Percentiles rank a stretch among this genome's conserved stretches.
Evolutionary conservation across 768 basidiomycete genomes (phyloP).

Genomic region (Astraeus odoratus): DNA sequence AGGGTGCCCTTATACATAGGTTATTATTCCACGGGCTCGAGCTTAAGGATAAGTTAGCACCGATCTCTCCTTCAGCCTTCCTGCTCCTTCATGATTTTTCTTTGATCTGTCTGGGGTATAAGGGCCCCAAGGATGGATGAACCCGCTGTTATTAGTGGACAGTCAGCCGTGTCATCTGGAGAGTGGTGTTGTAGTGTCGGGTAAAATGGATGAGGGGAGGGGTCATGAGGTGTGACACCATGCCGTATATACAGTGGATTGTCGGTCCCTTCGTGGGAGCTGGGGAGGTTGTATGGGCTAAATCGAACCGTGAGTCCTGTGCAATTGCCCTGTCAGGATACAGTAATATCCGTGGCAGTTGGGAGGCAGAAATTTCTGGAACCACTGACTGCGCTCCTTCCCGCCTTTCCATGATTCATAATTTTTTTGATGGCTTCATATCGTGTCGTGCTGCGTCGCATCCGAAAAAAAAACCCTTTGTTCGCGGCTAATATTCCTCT

Average conservation of each 20-base stretch:
- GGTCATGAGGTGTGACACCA: neutral
- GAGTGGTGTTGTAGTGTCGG: neutral
- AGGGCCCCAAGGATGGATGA: neutral
- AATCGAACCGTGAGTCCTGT: neutral
- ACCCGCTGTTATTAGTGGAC: no score
- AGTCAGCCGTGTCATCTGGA: neutral
- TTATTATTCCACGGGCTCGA: neutral
- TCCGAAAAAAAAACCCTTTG: neutral
- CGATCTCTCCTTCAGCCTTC: neutral
- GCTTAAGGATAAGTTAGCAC: conserved; percentile 1
- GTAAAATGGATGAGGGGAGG: neutral
- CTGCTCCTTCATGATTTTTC: neutral
- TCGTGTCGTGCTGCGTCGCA: neutral
- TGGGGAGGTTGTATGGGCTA: neutral
- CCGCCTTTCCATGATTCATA: neutral
- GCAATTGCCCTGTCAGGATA: neutral
- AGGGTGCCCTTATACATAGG: neutral
- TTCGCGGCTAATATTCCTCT: conserved; percentile 1
- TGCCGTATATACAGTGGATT: neutral
- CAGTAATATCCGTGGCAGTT: neutral
- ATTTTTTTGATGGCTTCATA: neutral
- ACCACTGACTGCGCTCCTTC: no score
- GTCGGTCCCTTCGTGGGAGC: neutral
- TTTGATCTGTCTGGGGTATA: neutral
- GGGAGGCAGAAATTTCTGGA: no score